Conservation (phyloP, 495 filamentous ascomycete species). For the Neurospora sp. region DNA sequence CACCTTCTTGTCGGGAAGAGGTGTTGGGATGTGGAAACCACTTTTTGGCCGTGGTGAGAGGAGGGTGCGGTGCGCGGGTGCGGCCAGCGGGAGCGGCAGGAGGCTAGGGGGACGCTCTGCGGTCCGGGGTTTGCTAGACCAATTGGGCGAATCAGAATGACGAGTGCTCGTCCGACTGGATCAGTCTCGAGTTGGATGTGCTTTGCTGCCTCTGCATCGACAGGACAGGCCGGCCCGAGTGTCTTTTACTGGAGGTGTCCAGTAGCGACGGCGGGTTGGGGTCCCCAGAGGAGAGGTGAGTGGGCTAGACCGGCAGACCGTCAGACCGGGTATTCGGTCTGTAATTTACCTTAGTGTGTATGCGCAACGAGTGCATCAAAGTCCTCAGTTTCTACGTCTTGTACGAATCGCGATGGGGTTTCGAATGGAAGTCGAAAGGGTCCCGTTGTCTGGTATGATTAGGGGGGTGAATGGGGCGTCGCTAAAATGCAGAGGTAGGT, state of each 20-base stretch:
- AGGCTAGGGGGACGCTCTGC: background rate
- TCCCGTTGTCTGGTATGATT: background rate
- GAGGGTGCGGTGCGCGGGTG: constrained; percentile 8
- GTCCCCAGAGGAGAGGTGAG: background rate
- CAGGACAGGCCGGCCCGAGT: background rate
- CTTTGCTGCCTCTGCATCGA: background rate
- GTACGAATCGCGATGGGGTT: background rate
- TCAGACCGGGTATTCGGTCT: background rate
- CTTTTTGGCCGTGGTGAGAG: constrained; percentile 16
- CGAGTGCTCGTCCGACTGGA: constrained; percentile 14
- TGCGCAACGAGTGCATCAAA: background rate
- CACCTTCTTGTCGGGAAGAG: background rate
- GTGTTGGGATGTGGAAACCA: constrained; percentile 4
- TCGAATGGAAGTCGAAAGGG: background rate
- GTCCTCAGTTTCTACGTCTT: background rate
- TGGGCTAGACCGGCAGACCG: background rate
- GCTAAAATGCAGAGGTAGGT: background rate
- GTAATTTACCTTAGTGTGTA: too few relatives aligned
- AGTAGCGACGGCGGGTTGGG: background rate
- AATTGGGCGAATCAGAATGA: constrained; percentile 25
- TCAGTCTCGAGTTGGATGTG: background rate
- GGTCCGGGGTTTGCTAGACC: constrained; percentile 19
- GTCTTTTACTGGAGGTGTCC: background rate
- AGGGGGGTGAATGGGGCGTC: background rate
- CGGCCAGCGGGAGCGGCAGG: constrained; percentile 20